Evolutionary conservation across 257 asterid genomes (phyloP), one percentile per base, ranked within the genome.

Genomic region (Nemophila menziesii): DNA sequence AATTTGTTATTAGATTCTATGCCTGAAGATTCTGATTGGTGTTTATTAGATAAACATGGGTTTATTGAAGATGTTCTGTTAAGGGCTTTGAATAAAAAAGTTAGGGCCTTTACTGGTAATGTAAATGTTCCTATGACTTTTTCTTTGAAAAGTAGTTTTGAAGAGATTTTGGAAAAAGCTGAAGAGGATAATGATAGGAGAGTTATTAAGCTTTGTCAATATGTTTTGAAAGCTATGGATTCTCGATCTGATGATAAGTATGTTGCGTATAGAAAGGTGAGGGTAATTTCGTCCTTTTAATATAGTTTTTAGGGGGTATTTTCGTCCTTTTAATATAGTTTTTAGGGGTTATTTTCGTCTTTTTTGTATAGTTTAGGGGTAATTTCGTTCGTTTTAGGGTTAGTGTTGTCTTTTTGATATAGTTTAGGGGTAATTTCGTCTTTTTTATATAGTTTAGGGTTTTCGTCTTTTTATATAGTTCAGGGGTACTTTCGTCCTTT

Each of bases 1-100:
- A 90, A 90, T 78, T 93, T 90, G 62, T 74, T 90, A 56, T 94
- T 90, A 53, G 99, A 90, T 81, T 90, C 99, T 54, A 85, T 90
- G 93, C 93, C 94, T 4, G 96, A 74, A 17, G 99, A 81, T 49
- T 62, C 86, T 21, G 96, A 79, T 63, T 81, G 93, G 94, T 67
- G 93, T 41, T 92, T 73, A 51, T 56, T 56, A 57, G 96, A 85
- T 27, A 90, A 74, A 59, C 96, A 90, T 65, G 17, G 70, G 46
- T 90, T 90, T 70, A 90, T 90, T 54, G 99, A 90, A 73, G 89
- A 90, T 51, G 92, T 79, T 61, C 82, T 90, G 53, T 94, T 85
- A 54, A 46, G 93, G 56, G 58, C 87, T 46, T 73, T 90, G 46
- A 90, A 90, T 65, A 77, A 69, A 75, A 78, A 71, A 79, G 93